A percentile compares a stretch with the other conserved stretches of the same genome.
phyloP scores from a whole-genome alignment of 768 basidiomycete species.

The Cystofilobasidium macerans region DNA sequence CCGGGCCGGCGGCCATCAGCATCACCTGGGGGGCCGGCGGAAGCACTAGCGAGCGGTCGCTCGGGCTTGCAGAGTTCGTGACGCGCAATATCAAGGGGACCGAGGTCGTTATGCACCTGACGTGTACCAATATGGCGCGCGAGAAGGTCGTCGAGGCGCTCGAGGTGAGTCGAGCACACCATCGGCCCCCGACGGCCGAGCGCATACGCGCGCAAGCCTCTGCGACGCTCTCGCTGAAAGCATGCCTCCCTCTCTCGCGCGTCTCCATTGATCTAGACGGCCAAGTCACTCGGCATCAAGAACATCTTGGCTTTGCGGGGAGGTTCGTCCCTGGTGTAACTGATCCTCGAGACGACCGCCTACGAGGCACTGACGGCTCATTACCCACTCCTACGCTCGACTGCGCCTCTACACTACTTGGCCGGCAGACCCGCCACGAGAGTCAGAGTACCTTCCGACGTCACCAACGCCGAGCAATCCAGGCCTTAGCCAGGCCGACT shows the following conservation, averaged over 20 bases:
- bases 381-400: too few species aligned
- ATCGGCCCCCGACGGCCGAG: neutral
- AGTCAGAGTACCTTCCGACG: conserved; percentile 83
- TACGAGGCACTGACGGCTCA: too few species aligned
- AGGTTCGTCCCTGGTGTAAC: conserved; percentile 45
- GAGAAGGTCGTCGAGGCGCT: conserved; percentile 15
- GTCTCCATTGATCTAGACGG: conserved; percentile 45
- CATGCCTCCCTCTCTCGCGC: neutral
- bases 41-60: conserved; percentile 69
- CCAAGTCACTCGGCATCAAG: conserved; percentile 68
- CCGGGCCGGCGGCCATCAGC: conserved; percentile 61
- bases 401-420: too few species aligned
- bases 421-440: conserved; percentile 70
- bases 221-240: too few species aligned
- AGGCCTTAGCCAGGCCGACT: neutral
- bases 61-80: conserved; percentile 57
- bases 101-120: conserved; percentile 13
- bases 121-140: conserved; percentile 33
- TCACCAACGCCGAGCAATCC: conserved; percentile 45
- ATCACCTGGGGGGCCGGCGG: conserved; percentile 98
- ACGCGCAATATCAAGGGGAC: conserved; percentile 32
- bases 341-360: too few species aligned
- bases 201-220: neutral
- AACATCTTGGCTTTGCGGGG: conserved; percentile 88
- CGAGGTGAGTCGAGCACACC: conserved; percentile 33